Conservation (phyloP, 2,329 filamentous ascomycete genomes). For the Fusarium transvaalense region DNA sequence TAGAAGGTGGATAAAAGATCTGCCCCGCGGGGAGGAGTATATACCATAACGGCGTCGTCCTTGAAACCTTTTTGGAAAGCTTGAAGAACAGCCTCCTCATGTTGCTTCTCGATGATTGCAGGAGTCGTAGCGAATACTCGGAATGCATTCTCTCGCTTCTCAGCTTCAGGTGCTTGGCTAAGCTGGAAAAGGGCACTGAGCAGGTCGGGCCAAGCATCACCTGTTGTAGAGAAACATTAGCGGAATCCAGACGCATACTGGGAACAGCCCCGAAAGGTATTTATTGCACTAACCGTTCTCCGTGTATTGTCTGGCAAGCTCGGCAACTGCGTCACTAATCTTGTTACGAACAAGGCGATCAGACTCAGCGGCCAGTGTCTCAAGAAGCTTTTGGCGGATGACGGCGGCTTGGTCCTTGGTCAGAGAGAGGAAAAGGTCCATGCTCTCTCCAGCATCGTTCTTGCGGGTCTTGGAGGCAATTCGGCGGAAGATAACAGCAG, state of each 20-base stretch:
- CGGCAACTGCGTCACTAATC: conserved; percentile 96
- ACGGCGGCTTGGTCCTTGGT: conserved; percentile 77
- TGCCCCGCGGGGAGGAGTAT: conserved; percentile 43
- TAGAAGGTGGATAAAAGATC: conserved; percentile 13
- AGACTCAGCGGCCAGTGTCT: conserved; percentile 79
- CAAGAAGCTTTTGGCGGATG: conserved; percentile 86
- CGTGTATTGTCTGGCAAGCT: conserved; percentile 93
- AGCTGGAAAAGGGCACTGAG: conserved; percentile 87
- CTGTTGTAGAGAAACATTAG: conserved; percentile 59
- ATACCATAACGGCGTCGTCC: conserved; percentile 83
- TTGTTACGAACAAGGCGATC: conserved; percentile 87
- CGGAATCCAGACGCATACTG: neutral
- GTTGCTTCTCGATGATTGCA: conserved; percentile 94
- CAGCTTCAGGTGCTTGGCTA: conserved; percentile 85
- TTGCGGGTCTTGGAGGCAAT: conserved; percentile 92
- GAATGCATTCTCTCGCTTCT: conserved; percentile 92
- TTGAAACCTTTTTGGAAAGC: conserved; percentile 94
- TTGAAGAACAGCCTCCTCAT: conserved; percentile 87
- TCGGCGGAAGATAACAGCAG: conserved; percentile 92
- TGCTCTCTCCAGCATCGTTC: conserved; percentile 74
- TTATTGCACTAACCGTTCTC: conserved; percentile 78
- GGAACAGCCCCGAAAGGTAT: neutral
- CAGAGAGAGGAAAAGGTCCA: conserved; percentile 89
- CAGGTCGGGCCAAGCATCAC: conserved; percentile 89
- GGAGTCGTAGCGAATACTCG: conserved; percentile 96